Conservation (phyloP, 2,329 filamentous ascomycete species). For the Aciculosporium take region DNA sequence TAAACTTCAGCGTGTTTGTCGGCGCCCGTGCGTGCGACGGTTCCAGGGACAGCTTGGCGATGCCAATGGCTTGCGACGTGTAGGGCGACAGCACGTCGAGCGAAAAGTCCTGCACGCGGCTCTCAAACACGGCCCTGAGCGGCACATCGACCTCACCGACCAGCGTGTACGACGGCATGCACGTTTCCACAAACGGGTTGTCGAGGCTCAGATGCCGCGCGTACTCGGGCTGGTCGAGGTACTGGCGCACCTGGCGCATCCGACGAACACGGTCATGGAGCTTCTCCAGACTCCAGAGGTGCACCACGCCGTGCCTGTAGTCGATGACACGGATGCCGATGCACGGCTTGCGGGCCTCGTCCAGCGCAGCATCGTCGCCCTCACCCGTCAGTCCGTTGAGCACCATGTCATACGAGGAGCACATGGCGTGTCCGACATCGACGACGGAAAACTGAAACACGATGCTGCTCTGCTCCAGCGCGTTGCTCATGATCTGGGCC, state of each 20-base stretch:
- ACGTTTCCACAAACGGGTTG: constrained; percentile 83
- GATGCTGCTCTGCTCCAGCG: constrained; percentile 79
- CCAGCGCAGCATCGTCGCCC: constrained; percentile 67
- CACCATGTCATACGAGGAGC: constrained; percentile 93
- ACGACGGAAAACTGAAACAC: constrained; percentile 92
- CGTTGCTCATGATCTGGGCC: constrained; percentile 94
- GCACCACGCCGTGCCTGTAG: constrained; percentile 72
- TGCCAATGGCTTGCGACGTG: constrained; percentile 78
- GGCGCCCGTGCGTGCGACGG: constrained; percentile 88
- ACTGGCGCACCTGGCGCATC: constrained; percentile 96
- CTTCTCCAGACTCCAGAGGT: constrained; percentile 91
- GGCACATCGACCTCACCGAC: constrained; percentile 90
- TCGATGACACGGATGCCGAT: constrained; percentile 83
- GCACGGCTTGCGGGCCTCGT: constrained; percentile 74
- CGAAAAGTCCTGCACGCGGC: constrained; percentile 82
- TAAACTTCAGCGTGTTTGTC: constrained; percentile 88
- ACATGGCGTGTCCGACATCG: constrained; percentile 73
- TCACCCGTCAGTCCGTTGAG: constrained; percentile 80
- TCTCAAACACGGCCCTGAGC: constrained; percentile 83
- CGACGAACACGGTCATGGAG: constrained; percentile 71
- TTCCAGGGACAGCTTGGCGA: constrained; percentile 80
- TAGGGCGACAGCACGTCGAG: constrained; percentile 87
- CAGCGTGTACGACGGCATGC: constrained; percentile 83
- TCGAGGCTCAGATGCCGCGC: constrained; percentile 83
- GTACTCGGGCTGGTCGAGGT: constrained; percentile 89